Base-by-base conservation (phyloP, 495 filamentous ascomycete species). In the Annulohypoxylon nitens region DNA sequence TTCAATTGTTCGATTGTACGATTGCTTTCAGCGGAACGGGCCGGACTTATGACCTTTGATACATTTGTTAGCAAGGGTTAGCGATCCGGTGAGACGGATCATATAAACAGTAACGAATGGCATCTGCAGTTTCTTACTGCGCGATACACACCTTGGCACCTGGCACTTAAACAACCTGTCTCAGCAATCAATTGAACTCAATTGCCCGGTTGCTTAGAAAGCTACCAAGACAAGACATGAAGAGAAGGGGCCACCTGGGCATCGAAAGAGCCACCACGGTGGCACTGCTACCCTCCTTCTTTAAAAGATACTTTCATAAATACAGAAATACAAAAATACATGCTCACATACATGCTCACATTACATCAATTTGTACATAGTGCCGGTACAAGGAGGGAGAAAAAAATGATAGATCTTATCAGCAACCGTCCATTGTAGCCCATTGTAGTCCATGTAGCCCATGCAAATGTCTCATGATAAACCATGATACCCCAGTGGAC, bases 371-470 rank as follows among this genome's bases (percentile, higher is more conserved):
- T 30, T 30, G 30, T 30, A 30, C 30, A 30, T 30, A 30, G 30
- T 30, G 14, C 39, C 12, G 39, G 14, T n/a, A n/a, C 39, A 11
- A 43, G 39, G 39, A 54, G 25, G n/a, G n/a, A 61, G 23, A 18
- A 39, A 69, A 69, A 69, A 53, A 67, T 64, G 70, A 73, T 66
- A 66, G 61, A 70, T 74, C 71, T 74, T 69, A 74, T 74, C 61
- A 57, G 71, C 50, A 66, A 66, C 20, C 25, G 48, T 20, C 48
- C 48, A 51, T 51, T 51, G 43, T 45, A n/a, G 41, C 41, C 43
- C n/a, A 5, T 18, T 47, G 43, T 47, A 47, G n/a, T 14, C 16
- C 16, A 18, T 47, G 43, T 53, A 30, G 45, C 16, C 36, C 26
- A 74, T 74, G 66, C 66, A 74, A 64, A 74, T 69, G 65, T 74